These are phyloP conservation scores for Phytopythium oedochilum DNA, from an alignment of 352 stramenopile genomes.

Conservation along the genomic window DNA sequence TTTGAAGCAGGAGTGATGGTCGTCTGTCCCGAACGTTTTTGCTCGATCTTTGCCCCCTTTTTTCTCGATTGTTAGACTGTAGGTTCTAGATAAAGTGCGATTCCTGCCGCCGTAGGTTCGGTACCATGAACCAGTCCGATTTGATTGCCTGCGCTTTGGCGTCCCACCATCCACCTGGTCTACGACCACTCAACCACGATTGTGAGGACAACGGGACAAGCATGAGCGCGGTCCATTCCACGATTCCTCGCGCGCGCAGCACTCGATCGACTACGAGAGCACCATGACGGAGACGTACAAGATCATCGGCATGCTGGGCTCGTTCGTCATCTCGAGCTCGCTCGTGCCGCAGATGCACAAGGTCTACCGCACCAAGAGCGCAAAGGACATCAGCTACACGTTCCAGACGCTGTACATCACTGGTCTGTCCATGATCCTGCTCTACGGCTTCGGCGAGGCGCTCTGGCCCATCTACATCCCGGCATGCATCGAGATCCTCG, in stretches of 20 bases:
- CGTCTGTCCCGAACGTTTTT: too few species aligned
- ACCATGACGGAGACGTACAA: constrained; percentile 36
- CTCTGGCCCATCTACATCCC: constrained; percentile 60
- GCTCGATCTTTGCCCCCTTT: constrained; percentile 18
- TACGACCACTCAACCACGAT: not conserved
- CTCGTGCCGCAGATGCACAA: constrained; percentile 57
- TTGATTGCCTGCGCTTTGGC: too few species aligned
- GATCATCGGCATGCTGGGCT: constrained; percentile 52
- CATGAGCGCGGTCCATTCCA: constrained; percentile 9
- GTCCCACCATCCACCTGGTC: too few species aligned
- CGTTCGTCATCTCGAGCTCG: constrained; percentile 51
- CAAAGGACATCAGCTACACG: constrained; percentile 45
- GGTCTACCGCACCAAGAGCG: constrained; percentile 57
- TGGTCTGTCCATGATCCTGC: constrained; percentile 29
- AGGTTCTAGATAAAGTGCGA: too few species aligned
- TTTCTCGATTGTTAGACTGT: not conserved
- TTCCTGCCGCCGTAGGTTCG: too few species aligned
- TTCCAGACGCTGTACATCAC: constrained; percentile 45
- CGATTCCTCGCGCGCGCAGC: constrained; percentile 5
- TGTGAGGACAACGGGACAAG: not conserved
- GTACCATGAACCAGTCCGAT: too few species aligned
- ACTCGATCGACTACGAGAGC: not conserved
- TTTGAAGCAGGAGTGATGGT: not conserved
- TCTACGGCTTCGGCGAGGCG: constrained; percentile 43
- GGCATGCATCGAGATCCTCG: constrained; percentile 33